Conservation (phyloP, 2,329 filamentous ascomycete species). For the Fusarium camptoceras region DNA sequence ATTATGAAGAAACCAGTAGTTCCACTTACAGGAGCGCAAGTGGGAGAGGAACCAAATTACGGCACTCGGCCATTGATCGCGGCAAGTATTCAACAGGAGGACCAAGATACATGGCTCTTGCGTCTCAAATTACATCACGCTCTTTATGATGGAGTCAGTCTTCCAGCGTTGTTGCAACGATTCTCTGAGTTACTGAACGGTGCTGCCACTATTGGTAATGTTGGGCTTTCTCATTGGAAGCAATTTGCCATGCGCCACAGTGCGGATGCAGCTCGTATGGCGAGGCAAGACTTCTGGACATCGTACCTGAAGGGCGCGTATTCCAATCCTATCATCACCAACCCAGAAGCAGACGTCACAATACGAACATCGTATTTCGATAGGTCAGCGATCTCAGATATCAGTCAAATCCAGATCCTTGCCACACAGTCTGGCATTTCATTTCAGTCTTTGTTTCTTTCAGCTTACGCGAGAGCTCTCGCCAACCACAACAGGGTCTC, state of each 20-base stretch:
- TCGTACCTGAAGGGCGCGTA: conserved; percentile 50
- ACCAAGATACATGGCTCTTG: conserved; percentile 48
- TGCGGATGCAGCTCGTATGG: conserved; percentile 5
- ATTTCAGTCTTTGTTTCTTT: conserved; percentile 81
- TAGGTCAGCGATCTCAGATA: conserved; percentile 58
- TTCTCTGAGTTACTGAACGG: conserved; percentile 29
- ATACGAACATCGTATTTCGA: conserved; percentile 54
- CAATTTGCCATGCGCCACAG: conserved; percentile 31
- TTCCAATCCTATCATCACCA: background rate
- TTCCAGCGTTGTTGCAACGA: conserved; percentile 70
- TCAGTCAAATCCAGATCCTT: conserved; percentile 46
- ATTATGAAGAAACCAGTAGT: conserved; percentile 55
- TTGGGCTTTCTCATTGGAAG: conserved; percentile 46
- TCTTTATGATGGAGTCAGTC: conserved; percentile 86
- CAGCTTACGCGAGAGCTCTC: conserved; percentile 69
- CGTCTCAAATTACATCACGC: conserved; percentile 82
- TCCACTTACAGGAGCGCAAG: background rate
- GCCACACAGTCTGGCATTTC: conserved; percentile 69
- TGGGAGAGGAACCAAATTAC: background rate
- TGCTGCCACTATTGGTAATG: background rate
- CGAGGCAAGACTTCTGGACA: conserved; percentile 56
- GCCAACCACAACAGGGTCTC: conserved; percentile 49
- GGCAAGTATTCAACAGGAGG: conserved; percentile 14
- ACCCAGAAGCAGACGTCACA: conserved; percentile 4
- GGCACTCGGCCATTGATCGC: conserved; percentile 29